A percentile compares a stretch with the other conserved stretches of the same genome.
phyloP scores from a whole-genome alignment of 192 early-diverging fungal species.

The Jimgerdemannia flammicorona region DNA sequence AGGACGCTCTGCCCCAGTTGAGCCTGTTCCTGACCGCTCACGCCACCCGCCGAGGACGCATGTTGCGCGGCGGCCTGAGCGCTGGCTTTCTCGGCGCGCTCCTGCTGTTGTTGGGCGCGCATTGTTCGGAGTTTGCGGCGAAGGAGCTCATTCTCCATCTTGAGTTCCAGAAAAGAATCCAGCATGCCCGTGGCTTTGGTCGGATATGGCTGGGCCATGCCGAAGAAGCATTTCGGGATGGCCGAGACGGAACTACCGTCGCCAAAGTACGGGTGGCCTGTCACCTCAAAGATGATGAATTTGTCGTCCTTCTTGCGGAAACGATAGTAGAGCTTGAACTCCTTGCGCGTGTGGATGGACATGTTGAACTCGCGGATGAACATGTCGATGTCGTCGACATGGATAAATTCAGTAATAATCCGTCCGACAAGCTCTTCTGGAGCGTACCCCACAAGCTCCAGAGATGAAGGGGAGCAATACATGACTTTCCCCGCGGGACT shows the following conservation, averaged over 20 bases:
- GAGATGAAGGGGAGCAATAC: constrained; percentile 41
- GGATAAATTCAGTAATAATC: constrained; percentile 41
- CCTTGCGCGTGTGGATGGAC: constrained; percentile 24
- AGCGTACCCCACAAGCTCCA: constrained; percentile 36
- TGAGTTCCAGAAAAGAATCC: constrained; percentile 42
- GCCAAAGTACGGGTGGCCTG: constrained; percentile 35
- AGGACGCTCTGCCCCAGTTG: neutral
- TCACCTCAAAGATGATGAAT: constrained; percentile 35
- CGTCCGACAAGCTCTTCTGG: constrained; percentile 43
- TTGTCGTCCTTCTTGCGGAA: constrained; percentile 41
- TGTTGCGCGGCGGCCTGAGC: neutral
- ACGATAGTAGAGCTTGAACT: constrained; percentile 36
- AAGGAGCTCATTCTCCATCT: constrained; percentile 41
- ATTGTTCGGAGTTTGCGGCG: constrained; percentile 21
- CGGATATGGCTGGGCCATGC: constrained; percentile 39
- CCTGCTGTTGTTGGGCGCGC: constrained; percentile 13
- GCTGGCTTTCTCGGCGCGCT: constrained; percentile 8
- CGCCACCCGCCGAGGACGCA: neutral
- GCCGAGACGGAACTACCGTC: constrained; percentile 17
- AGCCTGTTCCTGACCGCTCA: neutral
- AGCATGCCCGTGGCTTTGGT: constrained; percentile 32
- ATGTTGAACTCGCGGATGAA: constrained; percentile 40
- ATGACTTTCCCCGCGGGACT: constrained; percentile 40
- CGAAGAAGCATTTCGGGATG: constrained; percentile 36
- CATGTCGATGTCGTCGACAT: constrained; percentile 43